phyloP scores from a whole-genome alignment of 495 filamentous ascomycete species.

The Hypoxylon crocopeplum region DNA sequence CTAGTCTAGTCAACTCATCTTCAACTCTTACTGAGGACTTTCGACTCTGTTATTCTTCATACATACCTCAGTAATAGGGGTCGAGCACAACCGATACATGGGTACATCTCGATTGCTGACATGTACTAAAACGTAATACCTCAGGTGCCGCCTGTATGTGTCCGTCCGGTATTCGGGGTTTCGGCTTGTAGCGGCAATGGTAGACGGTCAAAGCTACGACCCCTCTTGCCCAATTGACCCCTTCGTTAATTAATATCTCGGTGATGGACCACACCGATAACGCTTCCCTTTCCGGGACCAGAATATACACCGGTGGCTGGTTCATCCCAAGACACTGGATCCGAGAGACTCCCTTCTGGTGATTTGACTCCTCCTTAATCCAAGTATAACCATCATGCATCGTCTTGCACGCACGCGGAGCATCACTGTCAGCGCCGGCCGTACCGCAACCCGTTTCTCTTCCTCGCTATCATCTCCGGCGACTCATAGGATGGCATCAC shows the following conservation, averaged over 20 bases:
- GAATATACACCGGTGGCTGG: slow-evolving; percentile 8
- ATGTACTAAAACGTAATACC: slow-evolving; percentile 25
- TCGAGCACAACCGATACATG: too few relatives aligned
- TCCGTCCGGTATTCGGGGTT: slow-evolving; percentile 27
- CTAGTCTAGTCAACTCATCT: slow-evolving; percentile 11
- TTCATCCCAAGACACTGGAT: background rate
- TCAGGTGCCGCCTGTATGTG: background rate
- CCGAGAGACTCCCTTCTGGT: background rate
- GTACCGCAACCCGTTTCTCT: slow-evolving; percentile 25
- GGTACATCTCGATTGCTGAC: too few relatives aligned
- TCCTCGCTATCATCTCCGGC: slow-evolving; percentile 29
- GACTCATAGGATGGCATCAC: slow-evolving; percentile 43
- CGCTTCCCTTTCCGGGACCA: slow-evolving; percentile 22
- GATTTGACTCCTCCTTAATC: background rate
- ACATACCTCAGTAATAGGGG: too few relatives aligned
- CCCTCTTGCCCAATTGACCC: slow-evolving; percentile 10
- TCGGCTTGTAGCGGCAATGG: slow-evolving; percentile 30
- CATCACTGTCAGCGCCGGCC: slow-evolving; percentile 43
- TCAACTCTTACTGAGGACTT: too few relatives aligned
- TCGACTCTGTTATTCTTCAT: too few relatives aligned
- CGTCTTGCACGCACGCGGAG: slow-evolving; percentile 46
- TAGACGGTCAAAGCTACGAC: slow-evolving; percentile 9
- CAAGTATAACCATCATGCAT: slow-evolving; percentile 43
- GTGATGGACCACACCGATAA: slow-evolving; percentile 24
- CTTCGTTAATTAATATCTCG: slow-evolving; percentile 16